Percentiles rank a stretch among this genome's conserved stretches.
Conservation (phyloP, 2,329 filamentous ascomycete species). For the Neofusicoccum kwambonambiense region DNA sequence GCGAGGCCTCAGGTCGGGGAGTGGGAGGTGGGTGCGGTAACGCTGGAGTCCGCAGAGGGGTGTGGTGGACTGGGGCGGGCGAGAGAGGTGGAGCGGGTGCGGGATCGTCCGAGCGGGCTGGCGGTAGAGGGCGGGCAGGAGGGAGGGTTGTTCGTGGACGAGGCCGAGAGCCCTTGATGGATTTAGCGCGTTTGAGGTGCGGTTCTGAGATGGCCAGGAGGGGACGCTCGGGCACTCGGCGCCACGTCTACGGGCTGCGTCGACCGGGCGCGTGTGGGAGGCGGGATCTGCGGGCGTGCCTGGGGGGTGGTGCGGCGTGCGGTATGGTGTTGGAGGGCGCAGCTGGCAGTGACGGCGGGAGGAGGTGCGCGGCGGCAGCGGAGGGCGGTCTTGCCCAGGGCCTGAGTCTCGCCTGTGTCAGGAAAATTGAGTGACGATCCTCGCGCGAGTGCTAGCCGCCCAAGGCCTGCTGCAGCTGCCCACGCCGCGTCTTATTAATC, state of each 20-base stretch:
- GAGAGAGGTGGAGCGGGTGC: conserved; percentile 11
- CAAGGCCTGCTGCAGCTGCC: not conserved
- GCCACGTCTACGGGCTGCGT: conserved; percentile 10
- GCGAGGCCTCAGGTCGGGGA: not conserved
- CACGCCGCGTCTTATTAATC: not conserved
- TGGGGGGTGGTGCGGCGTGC: not conserved
- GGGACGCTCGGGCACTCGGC: conserved; percentile 11
- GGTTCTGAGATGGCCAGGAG: conserved; percentile 16
- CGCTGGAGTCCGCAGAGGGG: not conserved
- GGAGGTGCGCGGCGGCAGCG: conserved; percentile 11
- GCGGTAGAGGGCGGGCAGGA: not conserved
- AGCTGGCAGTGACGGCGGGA: not conserved
- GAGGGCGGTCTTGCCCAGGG: conserved; percentile 8
- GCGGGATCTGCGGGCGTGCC: not conserved
- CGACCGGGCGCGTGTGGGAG: not conserved
- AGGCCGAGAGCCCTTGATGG: conserved; percentile 10
- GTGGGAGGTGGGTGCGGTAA: not conserved
- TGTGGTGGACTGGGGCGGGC: not conserved
- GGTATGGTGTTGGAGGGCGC: not conserved
- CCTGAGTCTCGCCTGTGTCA: conserved; percentile 4
- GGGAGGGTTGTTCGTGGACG: conserved; percentile 9
- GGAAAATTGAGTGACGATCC: not conserved
- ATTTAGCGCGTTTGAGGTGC: conserved; percentile 12
- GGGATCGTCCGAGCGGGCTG: conserved; percentile 8
- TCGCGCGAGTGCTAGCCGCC: conserved; percentile 10